Evolutionary conservation across 495 filamentous ascomycete genomes (phyloP).

Genomic region (Hyaloscypha variabilis): DNA sequence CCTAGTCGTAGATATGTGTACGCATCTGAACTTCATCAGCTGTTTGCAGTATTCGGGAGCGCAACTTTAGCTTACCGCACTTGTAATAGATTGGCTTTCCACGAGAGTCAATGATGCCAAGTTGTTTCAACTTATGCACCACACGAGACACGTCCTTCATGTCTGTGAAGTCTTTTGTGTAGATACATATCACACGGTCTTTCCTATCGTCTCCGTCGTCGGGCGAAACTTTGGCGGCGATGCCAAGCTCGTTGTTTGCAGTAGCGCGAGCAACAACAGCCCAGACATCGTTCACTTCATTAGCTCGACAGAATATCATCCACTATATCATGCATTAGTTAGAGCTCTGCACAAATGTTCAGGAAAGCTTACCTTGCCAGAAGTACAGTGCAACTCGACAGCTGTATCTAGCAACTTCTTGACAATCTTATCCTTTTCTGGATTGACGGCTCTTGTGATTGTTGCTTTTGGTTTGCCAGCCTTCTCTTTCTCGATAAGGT

Average conservation of each 20-base stretch:
- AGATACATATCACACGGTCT: slow-evolving; percentile 68
- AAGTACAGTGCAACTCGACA: slow-evolving; percentile 50
- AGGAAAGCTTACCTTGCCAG: slow-evolving; percentile 56
- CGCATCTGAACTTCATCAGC: slow-evolving; percentile 52
- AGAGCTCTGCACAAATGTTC: not conserved
- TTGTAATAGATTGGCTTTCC: slow-evolving; percentile 71
- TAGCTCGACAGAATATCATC: slow-evolving; percentile 72
- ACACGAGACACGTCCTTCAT: slow-evolving; percentile 68
- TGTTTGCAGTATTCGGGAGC: not conserved
- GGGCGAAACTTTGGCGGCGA: slow-evolving; percentile 70
- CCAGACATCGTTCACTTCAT: slow-evolving; percentile 67
- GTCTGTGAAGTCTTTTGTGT: slow-evolving; percentile 75
- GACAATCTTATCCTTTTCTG: slow-evolving; percentile 23
- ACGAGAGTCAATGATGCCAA: slow-evolving; percentile 56
- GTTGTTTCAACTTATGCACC: slow-evolving; percentile 55
- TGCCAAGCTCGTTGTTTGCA: slow-evolving; percentile 64
- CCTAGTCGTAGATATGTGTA: slow-evolving; percentile 73
- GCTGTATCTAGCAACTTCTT: slow-evolving; percentile 59
- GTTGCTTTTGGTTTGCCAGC: slow-evolving; percentile 8
- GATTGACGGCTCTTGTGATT: slow-evolving; percentile 23
- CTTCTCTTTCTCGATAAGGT: slow-evolving; percentile 41
- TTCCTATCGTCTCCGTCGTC: slow-evolving; percentile 38
- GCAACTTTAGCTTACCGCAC: slow-evolving; percentile 45
- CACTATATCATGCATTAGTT: slow-evolving; percentile 48
- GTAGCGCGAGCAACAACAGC: slow-evolving; percentile 62